Conservation (phyloP, 1,139 yeast species). For the Yamadazyma aaseri region DNA sequence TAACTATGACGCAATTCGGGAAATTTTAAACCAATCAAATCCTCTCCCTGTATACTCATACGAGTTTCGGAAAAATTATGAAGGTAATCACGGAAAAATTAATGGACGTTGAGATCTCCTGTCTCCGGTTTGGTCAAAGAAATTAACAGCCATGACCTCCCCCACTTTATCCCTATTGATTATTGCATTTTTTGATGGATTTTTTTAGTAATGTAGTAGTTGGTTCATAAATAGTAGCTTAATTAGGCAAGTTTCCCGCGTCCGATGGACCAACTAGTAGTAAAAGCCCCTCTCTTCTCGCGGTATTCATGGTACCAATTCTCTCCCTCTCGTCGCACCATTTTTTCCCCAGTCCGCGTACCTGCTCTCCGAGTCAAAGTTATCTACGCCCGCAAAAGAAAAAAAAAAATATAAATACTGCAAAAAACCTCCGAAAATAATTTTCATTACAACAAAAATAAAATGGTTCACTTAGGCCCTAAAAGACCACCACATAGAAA, state of each 20-base stretch:
- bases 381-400: slow-evolving; percentile 2
- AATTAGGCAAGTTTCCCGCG: background rate
- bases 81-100: too few species aligned
- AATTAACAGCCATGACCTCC: too few species aligned
- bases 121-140: too few species aligned
- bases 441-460: slow-evolving; percentile 4
- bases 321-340: background rate
- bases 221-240: too few species aligned
- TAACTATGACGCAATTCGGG: slow-evolving; percentile 2
- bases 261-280: background rate
- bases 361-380: background rate
- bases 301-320: background rate
- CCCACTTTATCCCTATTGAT: too few species aligned
- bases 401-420: slow-evolving; percentile 4
- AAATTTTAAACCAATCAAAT: slow-evolving; percentile 1
- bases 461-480: slow-evolving; percentile 84
- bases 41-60: too few species aligned
- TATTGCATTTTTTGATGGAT: too few species aligned
- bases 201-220: background rate
- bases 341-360: background rate
- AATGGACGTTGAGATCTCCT: too few species aligned
- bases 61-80: too few species aligned
- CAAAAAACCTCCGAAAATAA: background rate
- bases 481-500: slow-evolving; percentile 80
- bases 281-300: background rate